Percentiles rank a stretch among this genome's conserved stretches.
phyloP scores from a whole-genome alignment of 2,329 filamentous ascomycete genomes.

The Colletotrichum orchidophilum region DNA sequence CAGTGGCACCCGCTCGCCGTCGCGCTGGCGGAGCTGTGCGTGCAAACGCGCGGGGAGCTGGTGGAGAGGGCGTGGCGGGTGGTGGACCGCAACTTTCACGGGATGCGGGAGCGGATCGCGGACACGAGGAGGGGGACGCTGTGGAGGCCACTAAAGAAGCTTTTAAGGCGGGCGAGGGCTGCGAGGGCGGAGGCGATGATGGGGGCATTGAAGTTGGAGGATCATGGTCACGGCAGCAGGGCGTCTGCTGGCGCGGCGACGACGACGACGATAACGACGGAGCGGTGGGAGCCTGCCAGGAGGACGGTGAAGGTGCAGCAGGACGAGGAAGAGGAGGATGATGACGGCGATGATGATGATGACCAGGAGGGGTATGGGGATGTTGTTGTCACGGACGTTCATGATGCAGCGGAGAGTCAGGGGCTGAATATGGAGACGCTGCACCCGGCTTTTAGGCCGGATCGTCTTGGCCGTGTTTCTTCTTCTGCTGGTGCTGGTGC shows the following conservation, averaged over 20 bases:
- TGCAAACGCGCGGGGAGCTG: constrained; percentile 54
- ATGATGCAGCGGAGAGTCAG: not conserved
- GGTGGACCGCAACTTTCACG: constrained; percentile 55
- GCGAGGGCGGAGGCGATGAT: constrained; percentile 46
- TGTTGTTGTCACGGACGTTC: not conserved
- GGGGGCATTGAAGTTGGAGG: constrained; percentile 37
- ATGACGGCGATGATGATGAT: not conserved
- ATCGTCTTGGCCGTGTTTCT: not conserved
- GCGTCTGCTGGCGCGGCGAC: not conserved
- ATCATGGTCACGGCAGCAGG: no score
- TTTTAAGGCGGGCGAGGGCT: constrained; percentile 58
- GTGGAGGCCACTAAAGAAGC: constrained; percentile 64
- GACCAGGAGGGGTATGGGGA: not conserved
- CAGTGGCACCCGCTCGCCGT: constrained; percentile 66
- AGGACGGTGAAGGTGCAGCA: not conserved
- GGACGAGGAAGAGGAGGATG: not conserved
- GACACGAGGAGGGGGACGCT: constrained; percentile 60
- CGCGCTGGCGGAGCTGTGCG: constrained; percentile 61
- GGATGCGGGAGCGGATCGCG: constrained; percentile 56
- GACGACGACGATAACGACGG: not conserved
- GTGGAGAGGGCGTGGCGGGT: constrained; percentile 60
- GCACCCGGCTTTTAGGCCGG: not conserved
- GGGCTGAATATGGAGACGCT: not conserved
- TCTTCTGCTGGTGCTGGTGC: not conserved
- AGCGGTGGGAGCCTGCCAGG: not conserved